A percentile compares a stretch with the other conserved stretches of the same genome.
Conservation (phyloP, 148 eudicot species). For the Silene conica region DNA sequence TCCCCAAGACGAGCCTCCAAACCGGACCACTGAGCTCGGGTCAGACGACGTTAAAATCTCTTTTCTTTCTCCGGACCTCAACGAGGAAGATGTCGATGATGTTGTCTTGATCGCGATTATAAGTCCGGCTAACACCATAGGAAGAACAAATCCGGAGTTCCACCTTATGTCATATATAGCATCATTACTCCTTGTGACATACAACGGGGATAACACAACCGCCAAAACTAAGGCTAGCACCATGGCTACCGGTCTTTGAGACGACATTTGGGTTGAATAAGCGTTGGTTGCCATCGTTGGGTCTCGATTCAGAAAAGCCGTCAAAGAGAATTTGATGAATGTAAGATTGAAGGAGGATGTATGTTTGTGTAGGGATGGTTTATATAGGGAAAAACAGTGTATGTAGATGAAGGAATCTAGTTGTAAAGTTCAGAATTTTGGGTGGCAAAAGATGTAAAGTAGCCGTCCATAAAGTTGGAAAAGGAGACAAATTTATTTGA, state of each 20-base stretch:
- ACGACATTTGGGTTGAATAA: conserved; percentile 33
- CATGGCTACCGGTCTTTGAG: conserved; percentile 68
- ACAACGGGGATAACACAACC: conserved; percentile 67
- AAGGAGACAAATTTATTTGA: too few relatives aligned
- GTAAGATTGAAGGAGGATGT: conserved; percentile 18
- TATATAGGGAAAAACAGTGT: conserved; percentile 28
- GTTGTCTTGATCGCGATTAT: conserved; percentile 80
- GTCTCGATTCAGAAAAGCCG: background rate
- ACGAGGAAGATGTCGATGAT: conserved; percentile 34
- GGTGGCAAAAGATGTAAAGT: conserved; percentile 32
- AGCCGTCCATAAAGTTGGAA: conserved; percentile 67
- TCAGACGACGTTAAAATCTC: conserved; percentile 24
- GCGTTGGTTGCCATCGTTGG: conserved; percentile 34
- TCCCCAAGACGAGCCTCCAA: conserved; percentile 79
- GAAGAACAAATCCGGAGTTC: conserved; percentile 73
- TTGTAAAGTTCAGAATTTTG: conserved; percentile 35
- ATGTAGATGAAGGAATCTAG: conserved; percentile 40
- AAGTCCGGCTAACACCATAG: conserved; percentile 63
- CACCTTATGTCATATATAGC: conserved; percentile 42
- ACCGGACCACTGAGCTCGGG: conserved; percentile 40
- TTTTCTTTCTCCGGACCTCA: conserved; percentile 12
- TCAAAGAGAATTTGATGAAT: conserved; percentile 9
- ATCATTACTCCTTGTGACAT: conserved; percentile 33
- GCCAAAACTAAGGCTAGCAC: conserved; percentile 58
- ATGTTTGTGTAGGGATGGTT: conserved; percentile 3